A percentile compares a stretch with the other conserved stretches of the same genome.
These are phyloP conservation scores for Saccharomyces pastorianus DNA, from an alignment of 1,139 yeast genomes.

Conservation along the genomic window DNA sequence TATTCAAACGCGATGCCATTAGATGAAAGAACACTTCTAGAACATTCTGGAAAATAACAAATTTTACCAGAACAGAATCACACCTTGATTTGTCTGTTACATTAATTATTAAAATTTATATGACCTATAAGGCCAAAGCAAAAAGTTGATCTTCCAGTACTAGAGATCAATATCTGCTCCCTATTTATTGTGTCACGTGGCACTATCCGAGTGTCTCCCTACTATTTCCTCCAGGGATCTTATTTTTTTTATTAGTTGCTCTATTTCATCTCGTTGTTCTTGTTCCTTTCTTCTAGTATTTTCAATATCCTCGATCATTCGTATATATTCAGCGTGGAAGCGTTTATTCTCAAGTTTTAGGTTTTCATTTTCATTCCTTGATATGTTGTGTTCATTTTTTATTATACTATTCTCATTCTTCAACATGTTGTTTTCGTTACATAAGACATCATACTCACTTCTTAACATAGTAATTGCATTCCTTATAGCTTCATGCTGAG, in stretches of 20 bases:
- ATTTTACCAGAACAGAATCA: not conserved
- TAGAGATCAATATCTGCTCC: not conserved
- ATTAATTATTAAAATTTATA: not conserved
- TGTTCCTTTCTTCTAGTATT: not conserved
- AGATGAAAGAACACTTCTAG: not conserved
- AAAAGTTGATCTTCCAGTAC: not conserved
- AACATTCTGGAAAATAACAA: not conserved
- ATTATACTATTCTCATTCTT: slow-evolving; percentile 4
- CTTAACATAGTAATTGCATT: not conserved
- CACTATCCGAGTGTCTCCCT: not conserved
- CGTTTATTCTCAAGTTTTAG: not conserved
- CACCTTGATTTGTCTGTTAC: not conserved
- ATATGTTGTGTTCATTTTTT: not conserved
- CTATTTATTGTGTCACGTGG: not conserved
- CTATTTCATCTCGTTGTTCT: not conserved
- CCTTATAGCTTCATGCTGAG: not conserved
- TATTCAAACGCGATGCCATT: not conserved
- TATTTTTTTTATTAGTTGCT: not conserved
- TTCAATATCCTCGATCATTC: not conserved
- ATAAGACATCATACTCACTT: not conserved
- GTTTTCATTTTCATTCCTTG: not conserved
- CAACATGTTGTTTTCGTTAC: slow-evolving; percentile 8
- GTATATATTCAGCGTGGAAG: not conserved
- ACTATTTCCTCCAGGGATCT: not conserved
- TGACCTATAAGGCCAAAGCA: not conserved